Conservation (phyloP, 441 rosid species). For the Bocquillonia castaneifolia region DNA sequence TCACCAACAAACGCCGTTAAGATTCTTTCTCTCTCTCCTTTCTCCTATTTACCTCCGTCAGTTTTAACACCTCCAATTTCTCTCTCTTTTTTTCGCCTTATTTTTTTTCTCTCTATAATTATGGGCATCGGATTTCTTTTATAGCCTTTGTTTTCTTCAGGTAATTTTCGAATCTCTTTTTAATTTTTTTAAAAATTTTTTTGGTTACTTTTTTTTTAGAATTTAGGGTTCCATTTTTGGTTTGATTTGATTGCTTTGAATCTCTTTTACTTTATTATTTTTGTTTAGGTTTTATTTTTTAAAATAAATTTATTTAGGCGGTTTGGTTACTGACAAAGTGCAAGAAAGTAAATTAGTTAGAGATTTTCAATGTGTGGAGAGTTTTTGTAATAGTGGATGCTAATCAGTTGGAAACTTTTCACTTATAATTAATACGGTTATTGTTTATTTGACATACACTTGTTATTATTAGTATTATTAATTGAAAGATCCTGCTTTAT, state of each 20-base stretch:
- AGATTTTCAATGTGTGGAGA: conserved; percentile 1
- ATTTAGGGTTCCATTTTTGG: conserved; percentile 21
- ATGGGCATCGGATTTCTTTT: conserved; percentile 35
- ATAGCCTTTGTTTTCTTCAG: conserved; percentile 30
- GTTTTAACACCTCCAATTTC: conserved; percentile 34
- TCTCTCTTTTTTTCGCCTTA: background rate
- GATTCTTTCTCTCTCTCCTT: conserved; percentile 2
- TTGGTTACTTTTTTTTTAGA: background rate
- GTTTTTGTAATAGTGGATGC: background rate
- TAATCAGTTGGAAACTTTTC: background rate
- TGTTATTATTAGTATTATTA: too few species aligned
- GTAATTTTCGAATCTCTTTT: conserved; percentile 28
- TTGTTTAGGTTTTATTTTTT: background rate
- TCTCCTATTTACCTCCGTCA: conserved; percentile 30
- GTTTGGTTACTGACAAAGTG: conserved; percentile 27
- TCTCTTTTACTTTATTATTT: conserved; percentile 27
- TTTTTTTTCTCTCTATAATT: conserved; percentile 16
- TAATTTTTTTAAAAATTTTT: conserved; percentile 6
- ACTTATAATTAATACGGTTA: background rate
- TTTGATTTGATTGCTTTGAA: conserved; percentile 33
- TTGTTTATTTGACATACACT: too few species aligned
- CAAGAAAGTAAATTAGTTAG: background rate
- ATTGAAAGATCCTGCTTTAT: background rate
- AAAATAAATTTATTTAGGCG: conserved; percentile 3
- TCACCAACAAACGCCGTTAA: conserved; percentile 22